Base-by-base conservation (phyloP, 1,139 yeast genomes). In the Wickerhamiella pararugosa region DNA sequence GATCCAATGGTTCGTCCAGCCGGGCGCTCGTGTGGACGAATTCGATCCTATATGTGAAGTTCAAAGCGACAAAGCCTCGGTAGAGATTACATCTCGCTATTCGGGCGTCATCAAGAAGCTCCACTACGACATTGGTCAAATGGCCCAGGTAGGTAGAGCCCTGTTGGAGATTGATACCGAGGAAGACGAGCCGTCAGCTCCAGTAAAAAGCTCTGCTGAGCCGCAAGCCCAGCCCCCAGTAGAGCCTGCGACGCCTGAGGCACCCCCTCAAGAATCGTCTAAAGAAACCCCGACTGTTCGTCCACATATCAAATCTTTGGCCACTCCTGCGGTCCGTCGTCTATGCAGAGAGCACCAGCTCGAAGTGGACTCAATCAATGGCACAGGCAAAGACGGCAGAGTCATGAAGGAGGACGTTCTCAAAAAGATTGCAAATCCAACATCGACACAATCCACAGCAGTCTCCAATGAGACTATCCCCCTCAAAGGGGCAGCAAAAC, bases 1-100 rank as follows among this genome's bases (percentile, higher is more conserved):
- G 10, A 60, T 60, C 39, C 64, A 60, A 45, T 60, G 64, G 64
- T 58, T 59, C 47, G 61, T 60, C 5, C 60, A 59, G 47, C 62
- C 63, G 6, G 61, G 62, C 5, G 61, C 62, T 10, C 48, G 53
- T 11, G 55, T 60, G 34, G 62, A 58, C 35, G 62, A 60, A 47
- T 60, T 60, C 43, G 64, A 60, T 40, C 59, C 59, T 7, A 54
- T 60, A 25, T 60, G 63, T 44, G 64, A 60, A 44, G 62, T 60
- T 31, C 64, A 60, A 47, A 51, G 58, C 36, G 64, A 60, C 42
- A 60, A 60, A 47, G 64, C 64, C 31, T 53, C 60, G 5, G 64
- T 60, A 6, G 63, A 60, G 41, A 60, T 60, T 41, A 59, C 63
- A 4, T 60, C 63, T 25, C 47, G 64, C 9, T 60, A 54, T 47